Evolutionary conservation across 371 early-diverging fungal species (phyloP), one percentile per base, ranked within the genome.

Genomic region (Apophysomyces ossiformis): DNA sequence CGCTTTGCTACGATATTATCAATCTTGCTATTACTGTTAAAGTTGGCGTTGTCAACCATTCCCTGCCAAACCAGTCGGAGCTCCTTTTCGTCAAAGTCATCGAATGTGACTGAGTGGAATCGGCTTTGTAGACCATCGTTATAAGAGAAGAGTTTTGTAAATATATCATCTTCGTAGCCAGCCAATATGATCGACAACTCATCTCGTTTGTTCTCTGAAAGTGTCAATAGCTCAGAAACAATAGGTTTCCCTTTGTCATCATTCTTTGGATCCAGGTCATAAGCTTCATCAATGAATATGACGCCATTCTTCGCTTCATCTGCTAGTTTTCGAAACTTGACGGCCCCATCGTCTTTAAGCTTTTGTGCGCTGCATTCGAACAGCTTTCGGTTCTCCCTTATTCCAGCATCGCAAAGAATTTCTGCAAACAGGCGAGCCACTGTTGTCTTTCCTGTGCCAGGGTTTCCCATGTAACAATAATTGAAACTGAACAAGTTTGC

Each of bases 381-480:
- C 5, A 50, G 21, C 11, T 16, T 50, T 9, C 21, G 9, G 11
- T 26, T 50, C 21, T 16, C 54, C 21, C 54, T 50, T 16, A 50
- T 26, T 50, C 54, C 54, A 5, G 54, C 16, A 21, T 50, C 54
- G 54, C 21, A 11, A 18, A 50, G 54, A 21, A 50, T 50, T 21
- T 21, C 21, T 2, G 54, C 54, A 21, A 50, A 50, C 16, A 50
- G 35, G 0, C 54, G 54, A 21, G 54, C 54, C 4, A 50, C 54
- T 16, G 54, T 50, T 1, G 54, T 50, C 54, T 50, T 50, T 21
- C 54, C 54, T 2, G 54, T 50, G 16, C 54, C 54, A 50, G 54
- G 54, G 4, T 50, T 50, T 5, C 54, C 54, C 54, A 50, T 50
- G 8, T 50, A 50, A 50, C 54, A 50, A 21, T 50, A 50, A 21